A percentile compares a stretch with the other conserved stretches of the same genome.
These are phyloP conservation scores for Sugiyamaella qingdaonensis DNA, from an alignment of 805 yeast genomes.

Conservation along the genomic window DNA sequence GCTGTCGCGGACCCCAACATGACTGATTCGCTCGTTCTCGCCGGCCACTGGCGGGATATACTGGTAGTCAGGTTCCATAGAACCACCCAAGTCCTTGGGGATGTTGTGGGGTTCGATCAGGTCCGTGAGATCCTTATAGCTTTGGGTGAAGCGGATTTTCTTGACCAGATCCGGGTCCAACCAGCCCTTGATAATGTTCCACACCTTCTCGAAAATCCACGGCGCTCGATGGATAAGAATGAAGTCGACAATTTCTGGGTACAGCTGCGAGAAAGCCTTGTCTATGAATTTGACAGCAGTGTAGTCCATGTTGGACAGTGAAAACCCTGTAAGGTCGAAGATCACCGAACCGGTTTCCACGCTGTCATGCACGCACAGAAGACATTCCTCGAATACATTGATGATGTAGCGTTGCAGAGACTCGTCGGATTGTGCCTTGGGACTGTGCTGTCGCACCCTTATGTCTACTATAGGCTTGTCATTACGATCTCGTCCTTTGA, in stretches of 20 bases:
- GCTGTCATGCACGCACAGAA: slow-evolving; percentile 61
- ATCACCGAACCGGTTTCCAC: slow-evolving; percentile 75
- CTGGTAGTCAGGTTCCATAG: slow-evolving; percentile 50
- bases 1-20: slow-evolving; percentile 43
- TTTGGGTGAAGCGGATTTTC: slow-evolving; percentile 79
- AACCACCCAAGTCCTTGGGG: slow-evolving; percentile 74
- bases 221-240: slow-evolving; percentile 91
- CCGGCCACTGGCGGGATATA: slow-evolving; percentile 60
- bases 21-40: slow-evolving; percentile 48
- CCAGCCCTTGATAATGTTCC: slow-evolving; percentile 92
- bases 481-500: slow-evolving; percentile 67
- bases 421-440: slow-evolving; percentile 60
- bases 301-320: slow-evolving; percentile 91
- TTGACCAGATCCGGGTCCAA: slow-evolving; percentile 93
- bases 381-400: slow-evolving; percentile 57
- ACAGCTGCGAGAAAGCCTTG: slow-evolving; percentile 87
- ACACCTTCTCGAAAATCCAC: slow-evolving; percentile 90
- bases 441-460: slow-evolving; percentile 70
- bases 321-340: slow-evolving; percentile 82
- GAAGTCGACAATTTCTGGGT: slow-evolving; percentile 86
- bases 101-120: slow-evolving; percentile 56
- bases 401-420: slow-evolving; percentile 75
- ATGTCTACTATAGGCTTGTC: slow-evolving; percentile 78
- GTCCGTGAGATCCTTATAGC: slow-evolving; percentile 58
- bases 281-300: slow-evolving; percentile 84